Evolutionary conservation across 2,329 filamentous ascomycete genomes (phyloP).

Genomic region (Ophiostoma pallidulum): DNA sequence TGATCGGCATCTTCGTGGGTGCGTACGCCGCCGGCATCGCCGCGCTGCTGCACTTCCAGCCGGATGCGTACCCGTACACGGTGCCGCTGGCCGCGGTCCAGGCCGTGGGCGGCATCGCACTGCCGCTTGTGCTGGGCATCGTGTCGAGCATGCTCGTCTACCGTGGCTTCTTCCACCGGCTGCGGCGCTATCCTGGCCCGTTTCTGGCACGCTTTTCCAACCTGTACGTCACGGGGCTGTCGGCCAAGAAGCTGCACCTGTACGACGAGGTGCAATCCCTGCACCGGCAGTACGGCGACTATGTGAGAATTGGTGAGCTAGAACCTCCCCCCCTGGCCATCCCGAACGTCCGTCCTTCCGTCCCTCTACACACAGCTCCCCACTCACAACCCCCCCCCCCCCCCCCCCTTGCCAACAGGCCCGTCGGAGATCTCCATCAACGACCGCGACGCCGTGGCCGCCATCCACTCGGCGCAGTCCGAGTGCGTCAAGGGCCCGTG

Average conservation of each 20-base stretch:
- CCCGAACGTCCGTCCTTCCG: too few relatives aligned
- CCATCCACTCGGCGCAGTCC: constrained; percentile 10
- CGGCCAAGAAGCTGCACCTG: neutral
- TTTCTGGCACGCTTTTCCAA: constrained; percentile 5
- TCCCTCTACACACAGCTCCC: too few relatives aligned
- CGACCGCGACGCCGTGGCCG: neutral
- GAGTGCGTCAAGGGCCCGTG: constrained; percentile 15
- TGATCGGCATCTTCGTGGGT: constrained; percentile 1
- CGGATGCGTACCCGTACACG: neutral
- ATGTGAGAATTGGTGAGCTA: constrained; percentile 11
- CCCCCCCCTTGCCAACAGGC: constrained; percentile 6
- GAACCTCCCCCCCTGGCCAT: too few relatives aligned
- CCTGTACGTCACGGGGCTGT: constrained; percentile 1
- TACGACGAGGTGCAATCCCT: neutral
- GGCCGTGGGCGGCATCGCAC: neutral
- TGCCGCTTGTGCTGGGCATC: constrained; percentile 1
- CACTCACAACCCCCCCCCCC: too few relatives aligned
- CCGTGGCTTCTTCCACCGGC: constrained; percentile 14
- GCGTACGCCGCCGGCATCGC: neutral
- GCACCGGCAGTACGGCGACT: constrained; percentile 9
- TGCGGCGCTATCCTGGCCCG: constrained; percentile 13
- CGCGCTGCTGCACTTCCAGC: neutral
- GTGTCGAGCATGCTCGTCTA: constrained; percentile 13
- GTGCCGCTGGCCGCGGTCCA: neutral
- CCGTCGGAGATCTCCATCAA: constrained; percentile 14